These are phyloP conservation scores for Ophiostoma quercus DNA, from an alignment of 2,329 filamentous ascomycete genomes.

Conservation along the genomic window DNA sequence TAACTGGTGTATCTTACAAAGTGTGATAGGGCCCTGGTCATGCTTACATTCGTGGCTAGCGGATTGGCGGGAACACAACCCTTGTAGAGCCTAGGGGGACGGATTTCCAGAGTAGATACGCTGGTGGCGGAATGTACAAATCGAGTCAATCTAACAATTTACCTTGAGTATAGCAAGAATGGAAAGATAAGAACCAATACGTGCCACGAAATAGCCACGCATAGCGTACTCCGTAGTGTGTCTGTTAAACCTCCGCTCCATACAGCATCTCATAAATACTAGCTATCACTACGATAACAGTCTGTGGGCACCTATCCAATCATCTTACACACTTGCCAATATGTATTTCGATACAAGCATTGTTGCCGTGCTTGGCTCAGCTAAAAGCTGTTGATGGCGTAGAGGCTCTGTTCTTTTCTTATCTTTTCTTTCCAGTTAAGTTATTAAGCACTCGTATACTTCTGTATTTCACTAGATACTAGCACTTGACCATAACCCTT, in stretches of 20 bases:
- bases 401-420: neutral
- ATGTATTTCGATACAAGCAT: neutral
- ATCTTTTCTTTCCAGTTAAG: neutral
- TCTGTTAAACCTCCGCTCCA: too few relatives aligned
- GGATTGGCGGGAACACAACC: neutral
- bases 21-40: neutral
- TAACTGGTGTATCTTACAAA: neutral
- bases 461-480: neutral
- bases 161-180: neutral
- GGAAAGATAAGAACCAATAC: too few relatives aligned
- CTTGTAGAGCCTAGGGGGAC: neutral
- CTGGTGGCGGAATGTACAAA: too few relatives aligned
- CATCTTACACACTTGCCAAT: neutral
- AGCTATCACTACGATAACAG: too few relatives aligned
- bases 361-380: neutral
- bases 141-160: neutral
- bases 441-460: neutral
- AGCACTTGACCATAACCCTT: neutral
- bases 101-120: neutral
- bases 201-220: too few relatives aligned
- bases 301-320: neutral
- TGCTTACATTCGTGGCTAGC: neutral
- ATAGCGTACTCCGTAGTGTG: too few relatives aligned
- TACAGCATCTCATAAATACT: too few relatives aligned
- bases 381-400: neutral